Evolutionary conservation across 2,329 filamentous ascomycete genomes (phyloP).

Genomic region (Didymella pomorum): DNA sequence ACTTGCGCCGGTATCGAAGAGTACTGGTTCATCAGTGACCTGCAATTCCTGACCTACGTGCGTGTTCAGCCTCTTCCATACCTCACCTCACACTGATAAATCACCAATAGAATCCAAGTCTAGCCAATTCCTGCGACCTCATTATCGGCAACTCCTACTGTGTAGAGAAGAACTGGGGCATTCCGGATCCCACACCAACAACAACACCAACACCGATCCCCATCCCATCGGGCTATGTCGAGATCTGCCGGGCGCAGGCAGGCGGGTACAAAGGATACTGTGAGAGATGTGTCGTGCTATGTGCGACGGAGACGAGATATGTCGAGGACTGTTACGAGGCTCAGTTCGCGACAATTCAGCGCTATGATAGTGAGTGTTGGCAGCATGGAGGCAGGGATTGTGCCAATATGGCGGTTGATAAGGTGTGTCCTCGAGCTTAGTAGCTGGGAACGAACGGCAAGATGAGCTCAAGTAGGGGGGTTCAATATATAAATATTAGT

Average conservation of each 20-base stretch:
- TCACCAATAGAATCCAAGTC: neutral
- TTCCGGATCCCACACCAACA: neutral
- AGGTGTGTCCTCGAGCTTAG: neutral
- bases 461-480: too few relatives aligned
- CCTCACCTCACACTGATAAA: neutral
- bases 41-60: too few relatives aligned
- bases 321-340: too few relatives aligned
- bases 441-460: too few relatives aligned
- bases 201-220: neutral
- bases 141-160: neutral
- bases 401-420: neutral
- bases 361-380: conserved; percentile 4
- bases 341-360: neutral
- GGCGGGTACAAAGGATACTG: neutral
- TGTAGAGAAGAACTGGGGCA: neutral
- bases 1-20: neutral
- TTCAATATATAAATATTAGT: too few relatives aligned
- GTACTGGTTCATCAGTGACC: neutral
- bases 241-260: neutral
- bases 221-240: neutral
- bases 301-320: too few relatives aligned
- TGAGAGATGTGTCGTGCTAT: neutral
- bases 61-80: neutral
- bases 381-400: conserved; percentile 1
- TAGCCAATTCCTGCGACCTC: neutral